Base-by-base conservation (phyloP, 2,329 filamentous ascomycete genomes). In the Monosporascus sp. region DNA sequence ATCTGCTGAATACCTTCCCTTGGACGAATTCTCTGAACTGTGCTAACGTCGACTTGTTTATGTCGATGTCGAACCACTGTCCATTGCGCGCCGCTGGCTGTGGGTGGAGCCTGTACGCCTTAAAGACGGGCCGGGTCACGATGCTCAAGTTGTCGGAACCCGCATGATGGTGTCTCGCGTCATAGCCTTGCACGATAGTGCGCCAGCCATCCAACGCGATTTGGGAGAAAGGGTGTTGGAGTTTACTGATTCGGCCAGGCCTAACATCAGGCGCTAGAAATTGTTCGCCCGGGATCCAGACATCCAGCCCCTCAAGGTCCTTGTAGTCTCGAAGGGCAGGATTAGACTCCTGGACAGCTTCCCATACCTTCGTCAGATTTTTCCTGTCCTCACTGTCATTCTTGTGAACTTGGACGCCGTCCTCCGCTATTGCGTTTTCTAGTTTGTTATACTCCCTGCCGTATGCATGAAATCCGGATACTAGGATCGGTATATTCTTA, bases 81-180 rank as follows among this genome's bases (percentile, higher is more conserved):
- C 4, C 41, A 48, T 16, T 35, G 31, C 9, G 31, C 31, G 31
- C 4, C 14, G 31, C 11, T 35, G 31, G 31, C 31, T 14, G 31
- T 35, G 31, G 31, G 31, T 5, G 20, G 37, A 64, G 40, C 8
- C 26, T 49, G 41, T 65, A 64, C 16, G 20, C 19, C 16, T 49
- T 26, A 45, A 52, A 65, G 2, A 58, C 53, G 5, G 62, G 62
- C 24, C 60, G 61, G 37, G 52, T 58, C 22, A 60, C 58, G 9
- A 64, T 44, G 40, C 49, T 51, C 20, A 58, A 17, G 9, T 51
- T 51, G 9, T 24, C 24, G 11, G 22, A 31, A 8, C 14, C 3
- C n/a, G 27, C 37, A 17, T 56, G 52, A 17, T 46, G 17, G 22
- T 49, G 53, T 5, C 44, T 31, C 1, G 3, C 37, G 8, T 38